phyloP scores from a whole-genome alignment of 2,329 filamentous ascomycete genomes.

The Pseudogymnoascus sp. region DNA sequence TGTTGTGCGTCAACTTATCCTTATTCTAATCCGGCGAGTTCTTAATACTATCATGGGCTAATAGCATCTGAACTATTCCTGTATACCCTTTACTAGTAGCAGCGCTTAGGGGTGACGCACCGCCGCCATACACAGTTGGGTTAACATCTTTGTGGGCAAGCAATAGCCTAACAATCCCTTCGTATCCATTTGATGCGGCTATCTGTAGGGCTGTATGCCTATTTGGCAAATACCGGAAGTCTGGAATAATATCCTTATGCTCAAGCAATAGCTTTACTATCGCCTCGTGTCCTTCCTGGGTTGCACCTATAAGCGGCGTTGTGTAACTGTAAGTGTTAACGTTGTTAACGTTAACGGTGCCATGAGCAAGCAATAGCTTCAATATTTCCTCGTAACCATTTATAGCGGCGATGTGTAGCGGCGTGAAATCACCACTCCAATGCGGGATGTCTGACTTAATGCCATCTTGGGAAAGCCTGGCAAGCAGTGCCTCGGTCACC shows the following conservation, averaged over 20 bases:
- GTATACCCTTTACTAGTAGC: background rate
- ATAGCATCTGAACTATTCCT: background rate
- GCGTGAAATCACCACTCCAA: background rate
- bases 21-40: background rate
- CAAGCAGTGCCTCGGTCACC: background rate
- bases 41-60: background rate
- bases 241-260: background rate
- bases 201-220: background rate
- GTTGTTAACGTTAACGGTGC: background rate
- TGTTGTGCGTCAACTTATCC: background rate
- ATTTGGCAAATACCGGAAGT: background rate
- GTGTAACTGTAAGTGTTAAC: background rate
- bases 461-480: background rate
- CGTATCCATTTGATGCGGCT: background rate
- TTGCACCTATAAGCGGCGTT: background rate
- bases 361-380: background rate
- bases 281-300: background rate
- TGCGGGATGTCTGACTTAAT: background rate
- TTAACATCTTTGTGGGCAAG: background rate
- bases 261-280: background rate
- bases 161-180: background rate
- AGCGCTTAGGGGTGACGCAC: background rate
- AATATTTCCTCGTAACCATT: background rate
- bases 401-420: background rate
- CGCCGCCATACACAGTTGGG: background rate